A percentile compares a stretch with the other conserved stretches of the same genome.
phyloP scores from a whole-genome alignment of 1,139 yeast species.

The Taphrina confusa region DNA sequence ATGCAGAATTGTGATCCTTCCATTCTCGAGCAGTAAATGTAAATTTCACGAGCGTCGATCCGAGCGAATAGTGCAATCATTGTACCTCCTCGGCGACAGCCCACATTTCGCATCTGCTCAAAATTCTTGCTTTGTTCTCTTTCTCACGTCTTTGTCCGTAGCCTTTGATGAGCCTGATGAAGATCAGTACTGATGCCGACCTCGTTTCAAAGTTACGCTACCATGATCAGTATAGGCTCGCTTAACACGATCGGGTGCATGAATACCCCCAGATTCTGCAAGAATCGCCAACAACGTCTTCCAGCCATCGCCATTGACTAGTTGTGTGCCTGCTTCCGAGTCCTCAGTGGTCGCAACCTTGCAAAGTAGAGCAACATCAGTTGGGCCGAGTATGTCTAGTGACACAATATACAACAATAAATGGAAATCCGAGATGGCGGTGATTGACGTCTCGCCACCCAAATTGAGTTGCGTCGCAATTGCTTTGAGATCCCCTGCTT shows the following conservation, averaged over 20 bases:
- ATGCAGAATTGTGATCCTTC: no score
- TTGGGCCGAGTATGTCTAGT: conserved; percentile 32
- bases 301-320: conserved; percentile 73
- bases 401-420: conserved; percentile 57
- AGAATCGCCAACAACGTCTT: conserved; percentile 66
- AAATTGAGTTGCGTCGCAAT: conserved; percentile 55
- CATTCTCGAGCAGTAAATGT: no score
- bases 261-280: conserved; percentile 21
- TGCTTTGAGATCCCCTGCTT: conserved; percentile 64
- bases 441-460: conserved; percentile 44
- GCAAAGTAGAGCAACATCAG: conserved; percentile 31
- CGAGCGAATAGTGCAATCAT: no score
- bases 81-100: no score
- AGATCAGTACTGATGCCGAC: background rate
- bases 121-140: no score
- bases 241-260: background rate
- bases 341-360: conserved; percentile 48
- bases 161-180: background rate
- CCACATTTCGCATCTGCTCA: no score
- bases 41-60: no score
- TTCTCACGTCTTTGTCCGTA: no score
- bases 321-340: conserved; percentile 54
- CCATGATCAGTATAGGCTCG: conserved; percentile 23
- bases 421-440: conserved; percentile 69
- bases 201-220: background rate